Evolutionary conservation across 78 protist species (phyloP).

Genomic region (Andalucia godoyi): DNA sequence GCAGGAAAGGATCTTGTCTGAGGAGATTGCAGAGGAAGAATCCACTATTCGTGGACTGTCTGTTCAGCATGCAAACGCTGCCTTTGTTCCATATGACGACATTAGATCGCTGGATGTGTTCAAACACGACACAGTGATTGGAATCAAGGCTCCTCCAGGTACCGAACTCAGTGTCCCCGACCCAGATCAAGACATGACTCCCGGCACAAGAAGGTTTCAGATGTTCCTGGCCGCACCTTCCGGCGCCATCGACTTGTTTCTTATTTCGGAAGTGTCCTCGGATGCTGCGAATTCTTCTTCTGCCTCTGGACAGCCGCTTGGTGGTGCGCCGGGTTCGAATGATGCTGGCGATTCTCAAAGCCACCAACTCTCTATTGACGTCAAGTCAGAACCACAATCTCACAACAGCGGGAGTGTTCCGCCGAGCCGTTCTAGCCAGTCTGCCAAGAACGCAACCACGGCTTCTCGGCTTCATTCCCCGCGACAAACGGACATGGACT

Average conservation of each 20-base stretch:
- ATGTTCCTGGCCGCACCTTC: neutral
- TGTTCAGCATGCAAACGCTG: neutral
- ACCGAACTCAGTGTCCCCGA: constrained; percentile 77
- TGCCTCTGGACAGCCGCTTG: too few relatives aligned
- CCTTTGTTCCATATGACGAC: constrained; percentile 71
- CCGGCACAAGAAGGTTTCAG: neutral
- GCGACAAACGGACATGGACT: too few relatives aligned
- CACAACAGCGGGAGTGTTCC: too few relatives aligned
- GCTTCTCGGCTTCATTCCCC: too few relatives aligned
- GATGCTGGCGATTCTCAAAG: too few relatives aligned
- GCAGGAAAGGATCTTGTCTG: neutral
- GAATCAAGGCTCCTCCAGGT: constrained; percentile 75
- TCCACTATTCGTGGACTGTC: neutral
- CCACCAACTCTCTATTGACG: too few relatives aligned
- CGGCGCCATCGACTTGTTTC: neutral
- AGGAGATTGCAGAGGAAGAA: neutral
- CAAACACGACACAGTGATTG: constrained; percentile 58
- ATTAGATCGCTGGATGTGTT: constrained; percentile 31
- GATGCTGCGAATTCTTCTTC: too few relatives aligned
- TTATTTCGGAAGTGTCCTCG: too few relatives aligned
- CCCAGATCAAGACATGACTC: constrained; percentile 39
- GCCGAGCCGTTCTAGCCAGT: too few relatives aligned
- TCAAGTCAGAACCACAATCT: too few relatives aligned
- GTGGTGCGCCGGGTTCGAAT: too few relatives aligned
- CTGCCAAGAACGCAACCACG: too few relatives aligned